Evolutionary conservation across 2,329 filamentous ascomycete species (phyloP).

Genomic region (Ophiocordyceps camponoti-rufipedis): DNA sequence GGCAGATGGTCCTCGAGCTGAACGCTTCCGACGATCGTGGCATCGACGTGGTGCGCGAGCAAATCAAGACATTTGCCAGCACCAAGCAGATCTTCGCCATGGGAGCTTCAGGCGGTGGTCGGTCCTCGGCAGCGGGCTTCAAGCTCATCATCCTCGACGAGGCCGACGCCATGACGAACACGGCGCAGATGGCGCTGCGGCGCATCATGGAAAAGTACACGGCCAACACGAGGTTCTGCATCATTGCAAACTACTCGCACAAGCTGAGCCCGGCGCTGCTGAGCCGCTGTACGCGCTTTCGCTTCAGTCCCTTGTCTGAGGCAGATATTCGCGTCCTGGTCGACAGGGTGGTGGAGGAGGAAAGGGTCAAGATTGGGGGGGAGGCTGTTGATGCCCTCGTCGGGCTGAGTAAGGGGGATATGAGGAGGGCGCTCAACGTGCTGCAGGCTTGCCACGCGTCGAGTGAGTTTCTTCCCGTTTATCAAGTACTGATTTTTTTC

Average conservation of each 20-base stretch:
- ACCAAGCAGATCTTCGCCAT: conserved; percentile 88
- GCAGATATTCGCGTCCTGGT: conserved; percentile 69
- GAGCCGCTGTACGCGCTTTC: conserved; percentile 83
- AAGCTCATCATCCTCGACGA: conserved; percentile 97
- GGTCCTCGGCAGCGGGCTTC: conserved; percentile 47
- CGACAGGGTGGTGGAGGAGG: conserved; percentile 76
- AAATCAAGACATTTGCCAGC: conserved; percentile 98
- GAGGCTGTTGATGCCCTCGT: conserved; percentile 75
- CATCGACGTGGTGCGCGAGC: conserved; percentile 93
- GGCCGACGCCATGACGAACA: conserved; percentile 99
- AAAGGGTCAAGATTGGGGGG: conserved; percentile 63
- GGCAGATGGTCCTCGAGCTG: conserved; percentile 95
- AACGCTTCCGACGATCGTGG: conserved; percentile 95
- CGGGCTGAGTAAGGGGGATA: conserved; percentile 80
- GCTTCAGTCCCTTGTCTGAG: conserved; percentile 87
- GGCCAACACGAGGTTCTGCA: conserved; percentile 90
- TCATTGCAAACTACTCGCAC: conserved; percentile 98
- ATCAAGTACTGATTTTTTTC: conserved; percentile 1
- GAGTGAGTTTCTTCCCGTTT: conserved; percentile 32
- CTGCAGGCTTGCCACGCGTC: conserved; percentile 93
- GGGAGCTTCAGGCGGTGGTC: conserved; percentile 19
- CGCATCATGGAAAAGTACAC: conserved; percentile 99
- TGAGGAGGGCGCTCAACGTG: conserved; percentile 87
- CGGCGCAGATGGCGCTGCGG: conserved; percentile 90
- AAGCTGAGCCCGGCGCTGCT: conserved; percentile 87